Evolutionary conservation across 176 grass and related monocot genomes (phyloP).

Genomic region (Oryza longistaminata): DNA sequence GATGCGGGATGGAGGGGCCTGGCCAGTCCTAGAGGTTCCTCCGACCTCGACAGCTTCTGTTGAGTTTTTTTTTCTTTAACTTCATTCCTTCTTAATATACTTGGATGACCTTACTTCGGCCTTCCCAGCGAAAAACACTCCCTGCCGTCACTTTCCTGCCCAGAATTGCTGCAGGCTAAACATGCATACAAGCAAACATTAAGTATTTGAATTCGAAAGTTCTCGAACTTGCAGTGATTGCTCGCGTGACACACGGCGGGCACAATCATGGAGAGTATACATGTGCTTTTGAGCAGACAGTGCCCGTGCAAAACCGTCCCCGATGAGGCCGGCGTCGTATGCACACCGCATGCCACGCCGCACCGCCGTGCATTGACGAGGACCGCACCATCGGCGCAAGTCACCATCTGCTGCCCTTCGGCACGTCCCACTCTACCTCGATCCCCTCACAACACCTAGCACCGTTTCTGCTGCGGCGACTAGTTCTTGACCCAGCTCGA

Average conservation of each 20-base stretch:
- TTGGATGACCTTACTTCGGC: no score
- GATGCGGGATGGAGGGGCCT: no score
- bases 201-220: background rate
- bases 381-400: constrained; percentile 49
- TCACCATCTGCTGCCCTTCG: constrained; percentile 42
- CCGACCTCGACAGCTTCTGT: no score
- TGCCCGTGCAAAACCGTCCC: constrained; percentile 68
- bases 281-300: constrained; percentile 57
- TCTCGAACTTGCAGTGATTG: background rate
- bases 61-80: no score
- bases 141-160: constrained; percentile 21
- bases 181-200: background rate
- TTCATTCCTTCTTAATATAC: no score
- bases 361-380: constrained; percentile 68
- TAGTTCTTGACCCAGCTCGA: constrained; percentile 78
- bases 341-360: constrained; percentile 52
- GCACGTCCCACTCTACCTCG: constrained; percentile 67
- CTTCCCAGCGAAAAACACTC: background rate
- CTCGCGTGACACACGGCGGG: no score
- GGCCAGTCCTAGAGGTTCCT: no score
- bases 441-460: constrained; percentile 36
- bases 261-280: background rate
- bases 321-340: constrained; percentile 49
- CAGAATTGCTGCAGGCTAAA: constrained; percentile 55
- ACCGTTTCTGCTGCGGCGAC: background rate